Evolutionary conservation across 805 yeast species (phyloP).

Genomic region (Saccharomycopsis vini): DNA sequence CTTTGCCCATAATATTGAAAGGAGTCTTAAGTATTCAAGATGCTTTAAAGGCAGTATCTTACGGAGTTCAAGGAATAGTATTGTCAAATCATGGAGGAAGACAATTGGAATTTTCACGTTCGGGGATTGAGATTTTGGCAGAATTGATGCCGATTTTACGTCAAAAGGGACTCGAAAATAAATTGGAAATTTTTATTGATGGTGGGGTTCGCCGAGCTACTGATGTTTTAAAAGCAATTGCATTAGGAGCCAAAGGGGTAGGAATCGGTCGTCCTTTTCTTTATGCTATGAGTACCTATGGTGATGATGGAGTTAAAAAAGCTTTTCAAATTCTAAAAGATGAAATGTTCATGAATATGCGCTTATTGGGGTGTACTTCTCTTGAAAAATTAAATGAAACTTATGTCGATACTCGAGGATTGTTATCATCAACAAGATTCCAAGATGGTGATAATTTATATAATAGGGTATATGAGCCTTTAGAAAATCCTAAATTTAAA

Average conservation of each 20-base stretch:
- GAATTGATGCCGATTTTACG: slow-evolving; percentile 46
- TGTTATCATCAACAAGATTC: slow-evolving; percentile 29
- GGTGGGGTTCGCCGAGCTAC: slow-evolving; percentile 67
- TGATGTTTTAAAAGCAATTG: slow-evolving; percentile 56
- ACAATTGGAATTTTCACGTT: slow-evolving; percentile 74
- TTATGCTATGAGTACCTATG: slow-evolving; percentile 55
- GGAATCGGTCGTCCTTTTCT: slow-evolving; percentile 63
- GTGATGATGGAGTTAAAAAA: slow-evolving; percentile 54
- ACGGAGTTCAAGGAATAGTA: slow-evolving; percentile 71
- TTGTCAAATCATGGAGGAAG: slow-evolving; percentile 87
- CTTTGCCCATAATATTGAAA: slow-evolving; percentile 62
- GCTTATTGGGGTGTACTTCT: slow-evolving; percentile 62
- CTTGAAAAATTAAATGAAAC: slow-evolving; percentile 51
- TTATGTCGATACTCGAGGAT: slow-evolving; percentile 47
- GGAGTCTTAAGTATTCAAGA: slow-evolving; percentile 85
- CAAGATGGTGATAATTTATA: slow-evolving; percentile 45
- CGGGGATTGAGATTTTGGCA: slow-evolving; percentile 66
- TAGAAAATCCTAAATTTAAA: slow-evolving; percentile 45
- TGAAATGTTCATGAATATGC: slow-evolving; percentile 71
- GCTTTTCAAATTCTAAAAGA: slow-evolving; percentile 55
- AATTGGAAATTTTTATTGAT: slow-evolving; percentile 52
- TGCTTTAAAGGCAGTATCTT: slow-evolving; percentile 60
- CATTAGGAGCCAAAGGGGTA: slow-evolving; percentile 63
- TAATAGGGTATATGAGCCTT: slow-evolving; percentile 45
- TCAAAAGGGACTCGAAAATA: slow-evolving; percentile 37